Evolutionary conservation across 495 filamentous ascomycete species (phyloP), one percentile per base, ranked within the genome.

Genomic region (Hypoxylon intermedium): DNA sequence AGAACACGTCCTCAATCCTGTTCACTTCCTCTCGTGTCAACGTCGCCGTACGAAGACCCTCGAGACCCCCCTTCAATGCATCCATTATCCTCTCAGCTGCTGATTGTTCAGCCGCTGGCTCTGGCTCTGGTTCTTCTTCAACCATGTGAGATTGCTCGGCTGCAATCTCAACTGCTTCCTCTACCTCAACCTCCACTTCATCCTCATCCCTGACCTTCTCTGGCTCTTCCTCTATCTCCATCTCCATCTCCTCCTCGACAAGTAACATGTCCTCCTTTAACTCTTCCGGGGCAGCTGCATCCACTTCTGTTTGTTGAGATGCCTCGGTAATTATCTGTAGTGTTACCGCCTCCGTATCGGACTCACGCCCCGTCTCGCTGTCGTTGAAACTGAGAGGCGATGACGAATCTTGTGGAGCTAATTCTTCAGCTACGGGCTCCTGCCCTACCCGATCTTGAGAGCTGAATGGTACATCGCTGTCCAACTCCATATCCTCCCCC

Each of bases 1-100:
- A 86, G 55, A 89, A 80, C 65, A 88, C 69, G 59, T 88, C 83
- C 56, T 90, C 87, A 50, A 89, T 79, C 60, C 83, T 75, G 30
- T 79, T 79, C 24, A 85, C 75, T 47, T 83, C 79, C 40, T 76
- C 66, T 7, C 79, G 72, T 16, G 80, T 78, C 51, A 89, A 63
- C 21, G 69, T 74, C 34, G 80, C 77, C 9, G 63, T 61, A 51
- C 81, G 79, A 47, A 88, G 77, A 33, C 80, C 73, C 21, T 75
- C 75, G 30, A 89, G 70, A 0, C 86, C 61, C 9, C 67, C 75
- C 23, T 72, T 77, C 3, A 89, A 72, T 15, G 81, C 77, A 33
- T 54, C 62, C 55, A 81, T 74, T 43, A 90, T 80, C 34, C 59
- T 71, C 45, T 68, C 63, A 53, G 68, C 67, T 24, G 53, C 42